These are phyloP conservation scores for Pyrus pyrifolia DNA, from an alignment of 306 rosid genomes.

Conservation along the genomic window DNA sequence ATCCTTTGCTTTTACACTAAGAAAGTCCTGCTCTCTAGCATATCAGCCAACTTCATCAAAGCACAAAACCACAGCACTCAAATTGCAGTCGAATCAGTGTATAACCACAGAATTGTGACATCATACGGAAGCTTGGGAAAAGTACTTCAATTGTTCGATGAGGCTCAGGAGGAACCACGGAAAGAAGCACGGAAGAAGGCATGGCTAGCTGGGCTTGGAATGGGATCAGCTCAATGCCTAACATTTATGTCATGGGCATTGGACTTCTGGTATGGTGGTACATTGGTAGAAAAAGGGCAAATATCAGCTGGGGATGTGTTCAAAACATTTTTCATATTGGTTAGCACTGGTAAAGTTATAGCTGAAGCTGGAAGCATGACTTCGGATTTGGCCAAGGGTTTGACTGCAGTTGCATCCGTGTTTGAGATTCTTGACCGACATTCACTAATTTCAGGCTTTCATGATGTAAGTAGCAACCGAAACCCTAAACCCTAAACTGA, in stretches of 20 bases:
- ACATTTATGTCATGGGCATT: slow-evolving; percentile 95
- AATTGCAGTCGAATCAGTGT: slow-evolving; percentile 86
- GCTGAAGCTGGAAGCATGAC: slow-evolving; percentile 99
- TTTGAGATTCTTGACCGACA: slow-evolving; percentile 81
- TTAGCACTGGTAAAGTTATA: slow-evolving; percentile 89
- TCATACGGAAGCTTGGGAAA: slow-evolving; percentile 59
- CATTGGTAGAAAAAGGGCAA: slow-evolving; percentile 51
- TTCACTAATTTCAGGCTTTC: slow-evolving; percentile 50
- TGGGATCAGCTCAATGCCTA: slow-evolving; percentile 95
- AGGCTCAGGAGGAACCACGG: slow-evolving; percentile 81
- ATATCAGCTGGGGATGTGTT: slow-evolving; percentile 91
- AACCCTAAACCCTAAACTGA: not conserved
- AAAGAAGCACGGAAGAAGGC: slow-evolving; percentile 79
- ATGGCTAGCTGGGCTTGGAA: slow-evolving; percentile 89
- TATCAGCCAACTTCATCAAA: slow-evolving; percentile 57
- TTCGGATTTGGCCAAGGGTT: slow-evolving; percentile 80
- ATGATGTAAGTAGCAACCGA: slow-evolving; percentile 32
- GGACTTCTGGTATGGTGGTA: slow-evolving; percentile 98
- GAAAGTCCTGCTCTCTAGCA: slow-evolving; percentile 71
- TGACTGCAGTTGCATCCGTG: slow-evolving; percentile 74
- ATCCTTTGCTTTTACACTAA: slow-evolving; percentile 80
- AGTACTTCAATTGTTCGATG: slow-evolving; percentile 58
- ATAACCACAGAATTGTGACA: slow-evolving; percentile 79
- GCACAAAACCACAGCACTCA: slow-evolving; percentile 89
- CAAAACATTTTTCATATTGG: slow-evolving; percentile 82